Conservation (phyloP, 2,329 filamentous ascomycete species). For the Stemphylium lycopersici region DNA sequence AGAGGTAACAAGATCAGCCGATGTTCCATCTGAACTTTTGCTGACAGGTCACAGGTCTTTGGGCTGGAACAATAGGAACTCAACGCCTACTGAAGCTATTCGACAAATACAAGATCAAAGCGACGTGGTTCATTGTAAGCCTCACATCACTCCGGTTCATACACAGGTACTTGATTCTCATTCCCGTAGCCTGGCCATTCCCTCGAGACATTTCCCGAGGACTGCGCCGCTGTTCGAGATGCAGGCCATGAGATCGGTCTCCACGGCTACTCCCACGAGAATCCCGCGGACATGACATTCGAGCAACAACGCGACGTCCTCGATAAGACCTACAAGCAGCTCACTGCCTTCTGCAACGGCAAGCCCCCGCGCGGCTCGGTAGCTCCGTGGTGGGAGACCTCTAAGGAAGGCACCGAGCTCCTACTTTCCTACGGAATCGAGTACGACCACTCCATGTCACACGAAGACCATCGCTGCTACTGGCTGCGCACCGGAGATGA, state of each 20-base stretch:
- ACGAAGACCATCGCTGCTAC: conserved; percentile 69
- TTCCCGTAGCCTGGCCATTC: conserved; percentile 59
- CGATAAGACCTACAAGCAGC: conserved; percentile 73
- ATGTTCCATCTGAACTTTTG: neutral
- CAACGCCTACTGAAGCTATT: conserved; percentile 73
- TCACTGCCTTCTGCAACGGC: conserved; percentile 71
- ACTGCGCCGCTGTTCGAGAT: conserved; percentile 66
- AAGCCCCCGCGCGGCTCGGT: conserved; percentile 75
- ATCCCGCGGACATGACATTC: conserved; percentile 72
- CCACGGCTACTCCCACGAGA: conserved; percentile 76
- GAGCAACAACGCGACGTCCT: conserved; percentile 79
- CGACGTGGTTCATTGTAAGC: conserved; percentile 70
- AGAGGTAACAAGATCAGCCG: conserved; percentile 56
- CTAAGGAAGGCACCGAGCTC: conserved; percentile 69
- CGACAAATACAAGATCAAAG: conserved; percentile 74
- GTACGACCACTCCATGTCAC: conserved; percentile 71
- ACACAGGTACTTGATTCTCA: neutral
- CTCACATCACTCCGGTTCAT: conserved; percentile 55
- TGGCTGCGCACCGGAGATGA: conserved; percentile 67
- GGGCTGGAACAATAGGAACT: conserved; percentile 72
- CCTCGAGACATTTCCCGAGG: conserved; percentile 71
- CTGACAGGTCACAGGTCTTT: conserved; percentile 58
- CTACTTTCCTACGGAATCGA: conserved; percentile 71
- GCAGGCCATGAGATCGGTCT: conserved; percentile 70
- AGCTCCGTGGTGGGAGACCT: conserved; percentile 78